Evolutionary conservation across 495 filamentous ascomycete species (phyloP), one percentile per base, ranked within the genome.

Genomic region (Physcia stellaris): DNA sequence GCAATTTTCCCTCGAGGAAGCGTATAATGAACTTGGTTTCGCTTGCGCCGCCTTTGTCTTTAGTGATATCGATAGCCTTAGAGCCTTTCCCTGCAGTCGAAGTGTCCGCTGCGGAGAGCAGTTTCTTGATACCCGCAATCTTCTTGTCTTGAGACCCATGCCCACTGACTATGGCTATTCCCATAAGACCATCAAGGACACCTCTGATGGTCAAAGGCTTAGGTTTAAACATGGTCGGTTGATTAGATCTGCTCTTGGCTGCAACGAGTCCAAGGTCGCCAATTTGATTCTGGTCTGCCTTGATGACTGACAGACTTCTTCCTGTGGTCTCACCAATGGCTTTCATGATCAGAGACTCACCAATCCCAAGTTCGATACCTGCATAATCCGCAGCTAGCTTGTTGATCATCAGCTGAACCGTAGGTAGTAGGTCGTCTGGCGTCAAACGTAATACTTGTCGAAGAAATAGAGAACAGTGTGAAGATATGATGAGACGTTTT

Each of bases 271-370:
- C 90, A 15, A 98, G 66, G 56, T 98, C 90, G 18, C 90, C 90
- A 53, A 95, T 92, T 48, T 95, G 84, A 47, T 86, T 84, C 43
- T 98, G 90, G 50, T 98, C 90, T 27, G 76, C 69, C 55, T 94
- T 95, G 57, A 96, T 93, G 37, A 90, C 75, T 6, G 72, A 60
- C 28, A 95, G 58, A 52, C 79, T 90, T 38, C 92, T 79, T 4
- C 90, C 90, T 2, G 90, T 96, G 35, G 76, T 79, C 62, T 98
- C 87, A 11, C 86, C 86, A 51, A 98, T 94, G 12, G 90, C 83
- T 51, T 95, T 98, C 86, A 98, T 95, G 49, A 98, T 93, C 31
- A 98, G 55, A 11, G 86, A 94, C 62, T 98, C 90, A 30, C 90
- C 90, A 52, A 98, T 96, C 21, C 90, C 90, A 13, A 98, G 66